phyloP scores from a whole-genome alignment of 73 alveolate genomes.

The Paramecium caudatum region DNA sequence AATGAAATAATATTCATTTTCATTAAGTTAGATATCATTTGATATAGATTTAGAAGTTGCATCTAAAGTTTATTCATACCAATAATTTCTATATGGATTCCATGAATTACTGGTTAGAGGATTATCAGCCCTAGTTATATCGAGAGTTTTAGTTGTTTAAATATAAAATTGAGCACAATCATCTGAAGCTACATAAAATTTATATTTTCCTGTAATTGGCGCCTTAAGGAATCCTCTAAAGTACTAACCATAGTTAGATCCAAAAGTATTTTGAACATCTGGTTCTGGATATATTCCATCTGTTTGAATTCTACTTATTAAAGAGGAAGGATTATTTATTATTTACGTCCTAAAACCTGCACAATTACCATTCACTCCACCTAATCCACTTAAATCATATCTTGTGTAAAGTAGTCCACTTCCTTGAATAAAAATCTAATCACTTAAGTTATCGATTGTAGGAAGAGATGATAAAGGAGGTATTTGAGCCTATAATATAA shows the following conservation, averaged over 20 bases:
- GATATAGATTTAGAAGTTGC: neutral
- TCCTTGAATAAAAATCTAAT: neutral
- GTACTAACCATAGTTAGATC: conserved; percentile 52
- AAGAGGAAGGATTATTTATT: neutral
- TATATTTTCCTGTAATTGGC: conserved; percentile 48
- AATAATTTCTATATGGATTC: conserved; percentile 50
- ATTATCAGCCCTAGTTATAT: neutral
- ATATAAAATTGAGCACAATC: conserved; percentile 53
- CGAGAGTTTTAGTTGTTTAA: neutral
- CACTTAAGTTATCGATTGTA: neutral
- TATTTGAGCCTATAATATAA: too few species aligned
- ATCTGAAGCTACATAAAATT: conserved; percentile 61
- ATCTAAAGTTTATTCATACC: conserved; percentile 49
- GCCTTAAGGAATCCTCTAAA: conserved; percentile 63
- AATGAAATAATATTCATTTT: conserved; percentile 4
- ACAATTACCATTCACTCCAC: conserved; percentile 44
- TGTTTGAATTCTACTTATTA: neutral
- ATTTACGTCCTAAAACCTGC: conserved; percentile 1
- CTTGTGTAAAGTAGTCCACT: conserved; percentile 50
- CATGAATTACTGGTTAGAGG: neutral
- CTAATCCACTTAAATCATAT: neutral
- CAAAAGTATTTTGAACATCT: conserved; percentile 18
- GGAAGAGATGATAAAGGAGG: neutral
- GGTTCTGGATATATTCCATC: conserved; percentile 66
- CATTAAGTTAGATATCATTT: neutral